Percentiles rank a stretch among this genome's conserved stretches.
These are phyloP conservation scores for Petunia secreta DNA, from an alignment of 257 asterid genomes.

Conservation along the genomic window DNA sequence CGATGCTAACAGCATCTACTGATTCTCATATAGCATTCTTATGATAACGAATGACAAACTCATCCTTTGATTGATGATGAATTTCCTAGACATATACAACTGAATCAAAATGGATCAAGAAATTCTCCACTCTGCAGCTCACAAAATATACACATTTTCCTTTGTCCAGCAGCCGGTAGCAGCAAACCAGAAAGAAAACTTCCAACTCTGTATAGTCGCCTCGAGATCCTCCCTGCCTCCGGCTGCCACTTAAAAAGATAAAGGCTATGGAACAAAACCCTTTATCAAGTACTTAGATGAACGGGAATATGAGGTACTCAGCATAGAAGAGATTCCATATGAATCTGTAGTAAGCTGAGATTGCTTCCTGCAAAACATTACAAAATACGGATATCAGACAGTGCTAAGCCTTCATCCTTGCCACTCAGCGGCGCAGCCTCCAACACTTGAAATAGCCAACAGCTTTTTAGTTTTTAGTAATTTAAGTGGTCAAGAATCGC, in stretches of 20 bases:
- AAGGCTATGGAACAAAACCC: constrained; percentile 31
- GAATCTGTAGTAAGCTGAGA: constrained; percentile 72
- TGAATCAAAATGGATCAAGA: neutral
- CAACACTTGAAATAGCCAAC: neutral
- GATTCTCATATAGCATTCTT: neutral
- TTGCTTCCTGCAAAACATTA: constrained; percentile 78
- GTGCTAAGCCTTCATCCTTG: neutral
- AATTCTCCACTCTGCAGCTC: neutral
- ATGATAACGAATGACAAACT: neutral
- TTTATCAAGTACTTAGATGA: constrained; percentile 51
- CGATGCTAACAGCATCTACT: neutral
- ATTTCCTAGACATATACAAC: neutral
- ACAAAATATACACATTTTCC: neutral
- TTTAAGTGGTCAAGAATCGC: neutral
- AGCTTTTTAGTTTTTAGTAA: neutral
- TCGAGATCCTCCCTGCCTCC: neutral
- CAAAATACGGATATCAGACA: constrained; percentile 14
- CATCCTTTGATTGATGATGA: neutral
- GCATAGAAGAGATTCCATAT: constrained; percentile 95
- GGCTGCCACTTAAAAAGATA: constrained; percentile 13
- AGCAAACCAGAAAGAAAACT: neutral
- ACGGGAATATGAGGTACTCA: constrained; percentile 85
- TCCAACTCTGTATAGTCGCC: neutral
- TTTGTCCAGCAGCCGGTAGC: neutral
- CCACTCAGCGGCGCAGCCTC: neutral